phyloP scores from a whole-genome alignment of 495 filamentous ascomycete genomes.

The Lasiosphaeria ovina region DNA sequence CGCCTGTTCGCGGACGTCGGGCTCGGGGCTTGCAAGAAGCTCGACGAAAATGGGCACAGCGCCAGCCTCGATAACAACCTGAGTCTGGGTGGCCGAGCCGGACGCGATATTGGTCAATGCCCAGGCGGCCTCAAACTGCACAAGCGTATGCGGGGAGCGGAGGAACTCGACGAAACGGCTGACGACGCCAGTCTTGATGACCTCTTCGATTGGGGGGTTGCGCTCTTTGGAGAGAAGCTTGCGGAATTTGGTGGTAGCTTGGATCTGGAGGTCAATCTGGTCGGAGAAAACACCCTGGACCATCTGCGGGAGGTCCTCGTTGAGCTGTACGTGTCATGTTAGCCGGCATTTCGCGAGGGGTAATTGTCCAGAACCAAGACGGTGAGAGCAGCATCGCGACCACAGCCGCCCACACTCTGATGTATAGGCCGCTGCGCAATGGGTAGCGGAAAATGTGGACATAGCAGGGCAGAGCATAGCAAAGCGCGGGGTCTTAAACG shows the following conservation, averaged over 20 bases:
- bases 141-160: slow-evolving; percentile 93
- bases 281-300: slow-evolving; percentile 97
- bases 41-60: slow-evolving; percentile 99
- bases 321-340: slow-evolving; percentile 62
- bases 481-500: slow-evolving; percentile 1
- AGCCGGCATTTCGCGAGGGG: slow-evolving; percentile 22
- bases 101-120: slow-evolving; percentile 99
- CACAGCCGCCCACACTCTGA: no score
- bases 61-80: slow-evolving; percentile 97
- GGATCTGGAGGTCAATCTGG: slow-evolving; percentile 95
- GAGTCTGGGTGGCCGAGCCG: slow-evolving; percentile 93
- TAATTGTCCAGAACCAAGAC: background rate
- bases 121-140: slow-evolving; percentile 99
- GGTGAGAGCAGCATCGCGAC: background rate
- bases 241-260: slow-evolving; percentile 98
- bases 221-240: slow-evolving; percentile 98
- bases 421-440: background rate
- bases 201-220: slow-evolving; percentile 97
- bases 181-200: slow-evolving; percentile 98
- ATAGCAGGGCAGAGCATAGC: background rate
- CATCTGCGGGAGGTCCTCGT: slow-evolving; percentile 97
- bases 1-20: slow-evolving; percentile 97
- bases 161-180: slow-evolving; percentile 98
- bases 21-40: slow-evolving; percentile 89
- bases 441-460: background rate